Percentiles rank a stretch among this genome's conserved stretches.
Conservation (phyloP, 179 eudicot genomes). For the Corrigiola litoralis region DNA sequence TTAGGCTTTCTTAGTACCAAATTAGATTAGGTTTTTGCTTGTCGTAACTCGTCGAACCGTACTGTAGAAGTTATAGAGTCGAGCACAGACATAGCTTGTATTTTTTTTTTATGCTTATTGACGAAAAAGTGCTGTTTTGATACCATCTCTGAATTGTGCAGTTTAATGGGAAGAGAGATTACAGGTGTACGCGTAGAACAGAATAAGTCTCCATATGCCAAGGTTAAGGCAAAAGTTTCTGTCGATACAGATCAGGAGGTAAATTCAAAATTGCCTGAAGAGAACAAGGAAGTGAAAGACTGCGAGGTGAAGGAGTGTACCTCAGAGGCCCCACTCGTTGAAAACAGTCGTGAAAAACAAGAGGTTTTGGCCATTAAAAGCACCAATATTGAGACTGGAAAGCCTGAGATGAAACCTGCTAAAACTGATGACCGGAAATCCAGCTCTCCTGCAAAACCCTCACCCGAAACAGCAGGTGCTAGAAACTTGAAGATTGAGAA, state of each 20-base stretch:
- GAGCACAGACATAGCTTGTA: not conserved
- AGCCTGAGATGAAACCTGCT: constrained; percentile 28
- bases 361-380: constrained; percentile 44
- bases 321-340: constrained; percentile 34
- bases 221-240: constrained; percentile 41
- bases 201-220: constrained; percentile 39
- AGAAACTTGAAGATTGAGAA: constrained; percentile 23
- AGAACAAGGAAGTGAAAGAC: constrained; percentile 30
- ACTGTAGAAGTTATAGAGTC: not conserved
- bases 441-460: constrained; percentile 39
- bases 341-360: constrained; percentile 40
- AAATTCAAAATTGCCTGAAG: constrained; percentile 31
- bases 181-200: constrained; percentile 50
- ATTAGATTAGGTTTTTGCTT: not conserved
- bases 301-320: constrained; percentile 41
- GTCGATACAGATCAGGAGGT: constrained; percentile 33
- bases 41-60: not conserved
- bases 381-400: constrained; percentile 32
- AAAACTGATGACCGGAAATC: constrained; percentile 46
- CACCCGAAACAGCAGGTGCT: constrained; percentile 27
- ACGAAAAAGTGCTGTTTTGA: not conserved
- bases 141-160: constrained; percentile 21
- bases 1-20: too few relatives aligned
- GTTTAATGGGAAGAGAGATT: constrained; percentile 84
- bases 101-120: not conserved